Evolutionary conservation across 805 yeast species (phyloP).

Genomic region (Starmera quercuum): DNA sequence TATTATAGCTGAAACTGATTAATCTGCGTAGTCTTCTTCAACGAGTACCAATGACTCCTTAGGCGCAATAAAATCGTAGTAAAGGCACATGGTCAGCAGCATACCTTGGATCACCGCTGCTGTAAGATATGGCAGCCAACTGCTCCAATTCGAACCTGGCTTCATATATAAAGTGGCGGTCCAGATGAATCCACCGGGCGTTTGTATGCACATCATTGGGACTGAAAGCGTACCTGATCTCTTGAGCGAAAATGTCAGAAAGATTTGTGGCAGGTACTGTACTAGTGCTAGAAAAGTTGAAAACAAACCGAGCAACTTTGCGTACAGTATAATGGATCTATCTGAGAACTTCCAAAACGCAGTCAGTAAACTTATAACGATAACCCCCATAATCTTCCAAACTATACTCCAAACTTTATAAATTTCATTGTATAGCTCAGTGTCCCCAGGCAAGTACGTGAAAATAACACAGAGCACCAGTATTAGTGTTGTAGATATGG

Average conservation of each 20-base stretch:
- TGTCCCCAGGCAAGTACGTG: slow-evolving; percentile 38
- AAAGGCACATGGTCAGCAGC: slow-evolving; percentile 56
- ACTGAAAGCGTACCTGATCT: slow-evolving; percentile 77
- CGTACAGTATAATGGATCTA: slow-evolving; percentile 27
- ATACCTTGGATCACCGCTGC: slow-evolving; percentile 65
- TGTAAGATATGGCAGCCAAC: slow-evolving; percentile 73
- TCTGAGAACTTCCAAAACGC: slow-evolving; percentile 17
- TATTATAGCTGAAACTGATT: too few species aligned
- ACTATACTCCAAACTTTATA: slow-evolving; percentile 34
- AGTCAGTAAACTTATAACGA: slow-evolving; percentile 27
- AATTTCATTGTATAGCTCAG: slow-evolving; percentile 34
- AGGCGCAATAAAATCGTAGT: slow-evolving; percentile 23
- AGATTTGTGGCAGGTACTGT: slow-evolving; percentile 76
- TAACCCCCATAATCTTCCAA: slow-evolving; percentile 23
- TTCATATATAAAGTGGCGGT: slow-evolving; percentile 62
- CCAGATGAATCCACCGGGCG: slow-evolving; percentile 86
- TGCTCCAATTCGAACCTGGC: slow-evolving; percentile 78
- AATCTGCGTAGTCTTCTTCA: background rate
- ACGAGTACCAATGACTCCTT: background rate
- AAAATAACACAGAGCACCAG: slow-evolving; percentile 44
- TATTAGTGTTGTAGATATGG: slow-evolving; percentile 50
- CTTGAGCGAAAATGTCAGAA: slow-evolving; percentile 59
- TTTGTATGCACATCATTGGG: slow-evolving; percentile 77
- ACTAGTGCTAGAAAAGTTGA: slow-evolving; percentile 57
- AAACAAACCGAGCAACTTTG: slow-evolving; percentile 55